A percentile compares a stretch with the other conserved stretches of the same genome.
Evolutionary conservation across 108 stramenopile genomes (phyloP).

Genomic region (Epithemia pelagica): DNA sequence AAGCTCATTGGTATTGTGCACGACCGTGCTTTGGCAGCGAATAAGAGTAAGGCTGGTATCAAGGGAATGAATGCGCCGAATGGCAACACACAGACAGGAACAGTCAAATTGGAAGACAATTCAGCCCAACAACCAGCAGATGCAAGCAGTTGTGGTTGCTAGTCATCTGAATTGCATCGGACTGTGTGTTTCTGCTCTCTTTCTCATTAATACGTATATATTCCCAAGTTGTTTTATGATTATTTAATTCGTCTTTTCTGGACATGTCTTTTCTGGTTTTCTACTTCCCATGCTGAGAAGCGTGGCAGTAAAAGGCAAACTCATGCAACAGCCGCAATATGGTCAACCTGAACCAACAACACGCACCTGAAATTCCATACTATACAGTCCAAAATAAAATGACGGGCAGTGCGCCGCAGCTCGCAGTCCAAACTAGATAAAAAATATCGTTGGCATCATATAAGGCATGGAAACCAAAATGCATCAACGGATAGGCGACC

Average conservation of each 20-base stretch:
- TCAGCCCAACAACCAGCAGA: constrained; percentile 9
- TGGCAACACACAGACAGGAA: constrained; percentile 4
- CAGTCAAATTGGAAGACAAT: constrained; percentile 39
- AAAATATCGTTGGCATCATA: no score
- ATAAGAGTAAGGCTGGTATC: constrained; percentile 41
- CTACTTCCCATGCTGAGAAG: no score
- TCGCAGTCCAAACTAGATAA: no score
- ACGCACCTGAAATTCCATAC: neutral
- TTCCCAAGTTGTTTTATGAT: neutral
- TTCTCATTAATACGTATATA: neutral
- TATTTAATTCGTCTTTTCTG: neutral
- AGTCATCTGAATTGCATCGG: neutral
- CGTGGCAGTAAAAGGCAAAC: no score
- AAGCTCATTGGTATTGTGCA: constrained; percentile 83
- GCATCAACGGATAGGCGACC: no score
- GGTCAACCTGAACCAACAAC: no score
- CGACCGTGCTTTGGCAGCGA: constrained; percentile 56
- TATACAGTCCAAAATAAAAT: neutral
- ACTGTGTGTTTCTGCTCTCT: neutral
- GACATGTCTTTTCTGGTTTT: neutral
- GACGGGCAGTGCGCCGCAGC: no score
- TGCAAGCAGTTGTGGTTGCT: constrained; percentile 52
- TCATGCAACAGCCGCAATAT: no score
- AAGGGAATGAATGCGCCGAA: constrained; percentile 35
- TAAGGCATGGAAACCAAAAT: no score